Base-by-base conservation (phyloP, 2,329 filamentous ascomycete species). In the Hymenoscyphus fraxineus region DNA sequence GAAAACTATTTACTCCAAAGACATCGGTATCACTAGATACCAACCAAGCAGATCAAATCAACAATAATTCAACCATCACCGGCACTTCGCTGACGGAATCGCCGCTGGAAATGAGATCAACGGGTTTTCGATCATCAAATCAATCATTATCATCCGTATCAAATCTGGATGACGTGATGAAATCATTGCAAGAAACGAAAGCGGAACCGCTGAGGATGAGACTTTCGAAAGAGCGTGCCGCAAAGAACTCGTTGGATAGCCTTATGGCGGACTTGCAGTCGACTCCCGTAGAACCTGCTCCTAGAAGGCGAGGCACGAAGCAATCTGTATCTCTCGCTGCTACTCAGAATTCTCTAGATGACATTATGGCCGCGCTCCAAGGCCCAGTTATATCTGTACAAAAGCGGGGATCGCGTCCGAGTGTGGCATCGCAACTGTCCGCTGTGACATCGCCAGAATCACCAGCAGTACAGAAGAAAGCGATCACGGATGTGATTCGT, bases 201-300 rank as follows among this genome's bases (percentile, higher is more conserved):
- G 41, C 10, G 16, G 41, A 47, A 47, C 16, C 41, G 10, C 16
- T 47, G 10, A n/a, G n/a, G 19, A 19, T 47, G 16, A 47, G 41
- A 47, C 19, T n/a, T 13, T n/a, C 16, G 3, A 47, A 47, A 47
- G 16, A 47, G 2, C 60, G 58, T 10, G 41, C 62, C 44, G 41
- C 54, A 5, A 64, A 64, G 3, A 58, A 58, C 22, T 59, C 64
- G 13, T 59, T 66, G 19, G 64, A 66, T 61, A 62, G 64, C 13
- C 56, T 66, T 16, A 51, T 66, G 62, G 59, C 62, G 19, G 32
- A 40, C 6, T 61, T 66, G 39, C 65, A 58, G 27, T 57, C 63
- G 6, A 57, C 60, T n/a, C 57, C 59, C 32, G 41, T n/a, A 32
- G 40, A 60, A 58, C 59, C 59, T 15, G 59, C 63, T 62, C 16